Percentiles rank a stretch among this genome's conserved stretches.
These are phyloP conservation scores for Psilocybe cubensis DNA, from an alignment of 768 basidiomycete genomes.

Conservation along the genomic window DNA sequence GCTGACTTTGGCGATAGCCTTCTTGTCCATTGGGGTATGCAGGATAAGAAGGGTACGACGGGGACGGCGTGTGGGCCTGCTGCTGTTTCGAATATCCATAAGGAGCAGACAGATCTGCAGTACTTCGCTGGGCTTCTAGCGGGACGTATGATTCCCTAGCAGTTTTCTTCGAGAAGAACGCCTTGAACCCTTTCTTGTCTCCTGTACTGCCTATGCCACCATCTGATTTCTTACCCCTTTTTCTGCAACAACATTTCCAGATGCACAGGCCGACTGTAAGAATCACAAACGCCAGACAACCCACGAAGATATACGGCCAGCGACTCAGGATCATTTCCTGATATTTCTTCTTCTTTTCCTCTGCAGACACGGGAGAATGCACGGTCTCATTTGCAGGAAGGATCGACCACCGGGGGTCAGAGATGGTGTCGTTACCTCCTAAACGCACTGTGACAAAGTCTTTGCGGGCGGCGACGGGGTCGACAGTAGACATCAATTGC, in stretches of 20 bases:
- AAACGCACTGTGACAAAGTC: constrained; percentile 71
- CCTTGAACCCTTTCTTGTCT: constrained; percentile 16
- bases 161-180: constrained; percentile 25
- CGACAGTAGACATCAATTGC: constrained; percentile 67
- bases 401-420: constrained; percentile 55
- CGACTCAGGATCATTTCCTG: constrained; percentile 67
- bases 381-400: constrained; percentile 62
- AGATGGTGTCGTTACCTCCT: constrained; percentile 57
- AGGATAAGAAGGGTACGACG: constrained; percentile 3
- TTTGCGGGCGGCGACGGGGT: constrained; percentile 52
- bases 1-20: constrained; percentile 6
- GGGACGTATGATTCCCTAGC: constrained; percentile 34
- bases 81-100: constrained; percentile 7
- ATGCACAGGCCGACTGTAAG: constrained; percentile 51
- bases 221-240: constrained; percentile 14
- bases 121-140: constrained; percentile 28
- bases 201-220: background rate
- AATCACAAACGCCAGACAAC: constrained; percentile 55
- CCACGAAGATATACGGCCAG: constrained; percentile 74
- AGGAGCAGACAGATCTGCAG: constrained; percentile 16
- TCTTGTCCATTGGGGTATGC: constrained; percentile 7
- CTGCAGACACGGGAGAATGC: constrained; percentile 63
- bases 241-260: constrained; percentile 61
- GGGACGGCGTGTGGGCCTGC: background rate
- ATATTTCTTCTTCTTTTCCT: constrained; percentile 69